phyloP scores from a whole-genome alignment of 179 eudicot species.

The Gypsophila paniculata region DNA sequence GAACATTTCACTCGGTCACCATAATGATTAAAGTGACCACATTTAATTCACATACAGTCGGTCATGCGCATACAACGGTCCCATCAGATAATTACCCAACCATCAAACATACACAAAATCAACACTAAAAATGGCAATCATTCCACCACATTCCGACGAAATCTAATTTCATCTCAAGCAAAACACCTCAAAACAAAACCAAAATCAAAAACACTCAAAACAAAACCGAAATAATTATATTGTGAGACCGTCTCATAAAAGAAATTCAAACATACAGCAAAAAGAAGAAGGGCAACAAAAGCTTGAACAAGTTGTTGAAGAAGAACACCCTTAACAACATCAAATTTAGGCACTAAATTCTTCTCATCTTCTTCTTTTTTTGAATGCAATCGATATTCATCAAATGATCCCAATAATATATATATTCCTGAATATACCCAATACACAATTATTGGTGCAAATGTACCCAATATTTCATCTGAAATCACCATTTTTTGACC shows the following conservation, averaged over 20 bases:
- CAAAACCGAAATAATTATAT: neutral
- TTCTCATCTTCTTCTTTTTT: slow-evolving; percentile 73
- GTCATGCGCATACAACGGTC: too few relatives aligned
- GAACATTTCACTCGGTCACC: too few relatives aligned
- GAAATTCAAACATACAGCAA: slow-evolving; percentile 39
- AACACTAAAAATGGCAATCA: neutral
- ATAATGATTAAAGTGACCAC: too few relatives aligned
- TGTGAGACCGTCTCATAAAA: neutral
- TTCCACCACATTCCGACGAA: neutral
- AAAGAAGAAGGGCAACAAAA: slow-evolving; percentile 59
- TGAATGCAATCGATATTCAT: slow-evolving; percentile 66
- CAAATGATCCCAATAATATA: slow-evolving; percentile 50
- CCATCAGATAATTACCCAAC: too few relatives aligned
- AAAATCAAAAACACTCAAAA: neutral
- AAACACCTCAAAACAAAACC: slow-evolving; percentile 6
- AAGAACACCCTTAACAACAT: slow-evolving; percentile 75
- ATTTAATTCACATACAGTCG: too few relatives aligned
- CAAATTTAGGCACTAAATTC: slow-evolving; percentile 65
- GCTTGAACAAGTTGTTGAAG: slow-evolving; percentile 82
- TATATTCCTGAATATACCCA: slow-evolving; percentile 80
- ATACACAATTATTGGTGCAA: slow-evolving; percentile 64
- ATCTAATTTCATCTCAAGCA: slow-evolving; percentile 6
- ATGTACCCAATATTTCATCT: slow-evolving; percentile 68
- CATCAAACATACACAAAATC: neutral
- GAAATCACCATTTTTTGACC: slow-evolving; percentile 31